phyloP scores from a whole-genome alignment of 495 filamentous ascomycete species.

The Penicillium herquei region DNA sequence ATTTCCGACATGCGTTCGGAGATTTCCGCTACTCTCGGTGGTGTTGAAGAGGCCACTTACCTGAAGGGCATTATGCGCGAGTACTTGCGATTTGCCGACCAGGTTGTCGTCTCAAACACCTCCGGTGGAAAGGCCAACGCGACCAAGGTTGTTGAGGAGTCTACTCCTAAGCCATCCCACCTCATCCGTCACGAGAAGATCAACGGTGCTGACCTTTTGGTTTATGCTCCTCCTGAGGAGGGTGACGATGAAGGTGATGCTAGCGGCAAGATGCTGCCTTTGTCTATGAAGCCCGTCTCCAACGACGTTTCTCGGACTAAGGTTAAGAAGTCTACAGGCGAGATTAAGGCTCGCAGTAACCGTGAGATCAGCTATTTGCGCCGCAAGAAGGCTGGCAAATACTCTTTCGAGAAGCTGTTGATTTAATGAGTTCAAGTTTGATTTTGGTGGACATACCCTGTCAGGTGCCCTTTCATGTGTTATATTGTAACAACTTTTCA shows the following conservation, averaged over 20 bases:
- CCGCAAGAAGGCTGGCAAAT: conserved; percentile 70
- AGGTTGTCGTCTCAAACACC: conserved; percentile 25
- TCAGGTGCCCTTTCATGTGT: conserved; percentile 15
- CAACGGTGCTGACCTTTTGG: conserved; percentile 43
- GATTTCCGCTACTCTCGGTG: conserved; percentile 72
- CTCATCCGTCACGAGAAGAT: conserved; percentile 40
- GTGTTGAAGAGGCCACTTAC: conserved; percentile 69
- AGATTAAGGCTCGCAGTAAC: conserved; percentile 58
- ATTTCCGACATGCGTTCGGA: conserved; percentile 69
- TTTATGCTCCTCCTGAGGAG: conserved; percentile 32
- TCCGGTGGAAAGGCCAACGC: conserved; percentile 5
- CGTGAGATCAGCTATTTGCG: conserved; percentile 71
- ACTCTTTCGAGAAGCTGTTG: conserved; percentile 72
- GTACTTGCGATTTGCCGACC: conserved; percentile 61
- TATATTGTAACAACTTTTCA: conserved; percentile 22
- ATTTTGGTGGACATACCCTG: conserved; percentile 11
- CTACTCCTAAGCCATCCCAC: conserved; percentile 15
- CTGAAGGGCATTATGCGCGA: conserved; percentile 67
- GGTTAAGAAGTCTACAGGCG: conserved; percentile 45
- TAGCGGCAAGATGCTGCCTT: conserved; percentile 50
- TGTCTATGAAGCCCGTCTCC: conserved; percentile 70
- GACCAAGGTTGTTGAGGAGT: conserved; percentile 13
- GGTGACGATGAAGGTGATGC: conserved; percentile 36
- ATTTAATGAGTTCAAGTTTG: conserved; percentile 36
- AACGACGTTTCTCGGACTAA: conserved; percentile 55